Base-by-base conservation (phyloP, 495 filamentous ascomycete species). In the Neurospora intermedia region DNA sequence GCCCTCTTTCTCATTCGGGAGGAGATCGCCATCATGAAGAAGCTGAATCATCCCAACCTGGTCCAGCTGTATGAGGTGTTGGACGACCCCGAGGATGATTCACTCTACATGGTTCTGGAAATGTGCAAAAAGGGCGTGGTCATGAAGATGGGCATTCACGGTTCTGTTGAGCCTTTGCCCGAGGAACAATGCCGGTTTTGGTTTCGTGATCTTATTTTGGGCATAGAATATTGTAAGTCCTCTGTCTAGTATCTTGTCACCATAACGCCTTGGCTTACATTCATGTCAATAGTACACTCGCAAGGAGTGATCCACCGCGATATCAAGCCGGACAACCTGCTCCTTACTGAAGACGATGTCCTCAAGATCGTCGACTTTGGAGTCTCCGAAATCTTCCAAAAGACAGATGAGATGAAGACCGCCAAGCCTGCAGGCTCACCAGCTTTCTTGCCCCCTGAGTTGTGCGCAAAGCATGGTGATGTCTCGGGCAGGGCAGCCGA, bases 21-120 rank as follows among this genome's bases (percentile, higher is more conserved):
- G 81, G 96, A 99, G 80, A 97, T 99, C 76, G 96, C 96, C 35
- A 97, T 99, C 79, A 98, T 99, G 93, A 99, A 99, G 84, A 98
- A 99, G 81, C 86, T 99, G 69, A 90, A 98, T 78, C 96, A 99
- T 76, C 89, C 88, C 48, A 99, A 99, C 80, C 83, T 99, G 46
- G 94, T 97, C n/a, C 90, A 91, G 41, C 83, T 99, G 41, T 91
- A 96, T 75, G 96, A 99, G 80, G 96, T 99, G 1, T 82, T 99
- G 42, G 96, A 99, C 79, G 96, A 98, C 77, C 96, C 96, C 3
- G 89, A 92, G 42, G 94, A 98, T 75, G 96, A 99, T 78, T 96
- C 94, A 2, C 82, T 99, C 27, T 99, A 98, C 80, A 98, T 99
- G 93, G 96, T 99, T 6, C 87, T 99, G 79, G 96, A 99, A 80